A percentile compares a stretch with the other conserved stretches of the same genome.
Evolutionary conservation across 2,329 filamentous ascomycete genomes (phyloP).

Genomic region (Penicillium hesseltinei): DNA sequence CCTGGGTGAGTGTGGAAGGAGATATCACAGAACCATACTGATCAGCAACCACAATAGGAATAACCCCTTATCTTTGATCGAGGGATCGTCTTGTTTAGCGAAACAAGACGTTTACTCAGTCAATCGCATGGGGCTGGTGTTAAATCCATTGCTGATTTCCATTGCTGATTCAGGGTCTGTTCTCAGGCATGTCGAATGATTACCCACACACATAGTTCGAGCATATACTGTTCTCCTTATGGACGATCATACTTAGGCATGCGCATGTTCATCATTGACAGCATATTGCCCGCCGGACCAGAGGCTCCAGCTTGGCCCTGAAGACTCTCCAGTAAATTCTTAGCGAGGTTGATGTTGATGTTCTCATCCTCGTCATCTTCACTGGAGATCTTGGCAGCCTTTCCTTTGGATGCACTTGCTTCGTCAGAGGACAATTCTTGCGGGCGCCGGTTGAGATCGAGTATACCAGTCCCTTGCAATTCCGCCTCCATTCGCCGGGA

Average conservation of each 20-base stretch:
- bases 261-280: conserved; percentile 79
- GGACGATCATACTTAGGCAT: conserved; percentile 71
- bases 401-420: conserved; percentile 30
- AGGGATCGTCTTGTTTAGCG: background rate
- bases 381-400: conserved; percentile 22
- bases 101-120: background rate
- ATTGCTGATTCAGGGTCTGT: background rate
- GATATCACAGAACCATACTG: background rate
- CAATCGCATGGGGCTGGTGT: background rate
- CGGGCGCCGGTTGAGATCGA: conserved; percentile 38
- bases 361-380: conserved; percentile 57
- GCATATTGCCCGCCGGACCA: conserved; percentile 82
- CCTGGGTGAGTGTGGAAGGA: background rate
- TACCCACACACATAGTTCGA: background rate
- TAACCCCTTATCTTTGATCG: background rate
- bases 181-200: background rate
- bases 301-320: conserved; percentile 83
- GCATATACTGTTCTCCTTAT: conserved; percentile 5
- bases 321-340: conserved; percentile 88
- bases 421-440: conserved; percentile 15
- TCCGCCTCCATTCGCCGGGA: conserved; percentile 50
- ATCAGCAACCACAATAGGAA: background rate
- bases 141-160: background rate
- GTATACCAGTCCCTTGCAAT: conserved; percentile 46
- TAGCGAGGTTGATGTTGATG: conserved; percentile 82